These are phyloP conservation scores for Daldinia loculata DNA, from an alignment of 495 filamentous ascomycete species.

Conservation along the genomic window DNA sequence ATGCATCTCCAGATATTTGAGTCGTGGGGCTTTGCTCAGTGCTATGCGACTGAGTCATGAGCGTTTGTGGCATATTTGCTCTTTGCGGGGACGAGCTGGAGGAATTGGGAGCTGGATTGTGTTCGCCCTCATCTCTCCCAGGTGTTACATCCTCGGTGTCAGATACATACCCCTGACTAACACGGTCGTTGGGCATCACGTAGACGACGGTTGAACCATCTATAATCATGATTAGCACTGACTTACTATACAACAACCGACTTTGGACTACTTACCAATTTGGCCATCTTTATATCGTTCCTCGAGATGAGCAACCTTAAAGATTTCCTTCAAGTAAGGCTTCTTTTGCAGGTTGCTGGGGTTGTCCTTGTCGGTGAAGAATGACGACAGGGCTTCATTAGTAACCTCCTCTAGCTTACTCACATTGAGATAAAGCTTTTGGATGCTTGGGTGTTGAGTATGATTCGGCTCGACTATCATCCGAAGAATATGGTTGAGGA, in stretches of 20 bases:
- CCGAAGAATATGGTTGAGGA: constrained; percentile 71
- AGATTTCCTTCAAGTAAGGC: constrained; percentile 68
- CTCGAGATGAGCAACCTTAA: constrained; percentile 70
- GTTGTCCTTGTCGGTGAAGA: constrained; percentile 55
- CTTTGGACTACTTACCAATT: constrained; percentile 60
- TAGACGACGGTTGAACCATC: constrained; percentile 52
- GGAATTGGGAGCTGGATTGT: constrained; percentile 33
- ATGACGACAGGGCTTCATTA: constrained; percentile 55
- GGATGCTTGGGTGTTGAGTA: constrained; percentile 51
- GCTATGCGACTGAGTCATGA: constrained; percentile 41
- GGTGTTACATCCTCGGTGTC: constrained; percentile 46
- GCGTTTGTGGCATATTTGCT: constrained; percentile 33
- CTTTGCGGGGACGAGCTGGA: constrained; percentile 42
- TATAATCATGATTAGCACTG: constrained; percentile 34
- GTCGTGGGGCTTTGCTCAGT: constrained; percentile 44
- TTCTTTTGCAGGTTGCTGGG: constrained; percentile 55
- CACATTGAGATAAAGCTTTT: constrained; percentile 52
- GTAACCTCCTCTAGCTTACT: constrained; percentile 57
- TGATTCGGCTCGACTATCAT: constrained; percentile 58
- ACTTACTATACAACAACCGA: neutral
- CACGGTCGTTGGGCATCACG: constrained; percentile 49
- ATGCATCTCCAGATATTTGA: constrained; percentile 43
- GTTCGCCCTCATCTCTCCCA: constrained; percentile 43
- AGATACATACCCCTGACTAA: constrained; percentile 39
- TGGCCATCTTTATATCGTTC: constrained; percentile 67